A percentile compares a stretch with the other conserved stretches of the same genome.
Conservation (phyloP, 805 yeast species). For the Candida arabinofermentans region DNA sequence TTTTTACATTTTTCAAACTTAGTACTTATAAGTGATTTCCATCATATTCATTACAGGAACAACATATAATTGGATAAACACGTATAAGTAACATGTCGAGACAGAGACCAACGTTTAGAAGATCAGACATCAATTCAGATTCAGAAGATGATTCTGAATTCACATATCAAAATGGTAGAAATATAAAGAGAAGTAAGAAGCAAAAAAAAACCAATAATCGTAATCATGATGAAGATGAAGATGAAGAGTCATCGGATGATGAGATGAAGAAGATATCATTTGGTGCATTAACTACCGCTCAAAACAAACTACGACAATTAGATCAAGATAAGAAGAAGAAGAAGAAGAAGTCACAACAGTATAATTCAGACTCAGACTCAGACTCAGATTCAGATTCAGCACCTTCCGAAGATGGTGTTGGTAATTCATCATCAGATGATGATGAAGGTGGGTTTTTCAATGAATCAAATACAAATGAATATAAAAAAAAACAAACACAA, state of each 20-base stretch:
- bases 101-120: not conserved
- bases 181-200: not conserved
- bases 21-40: too few relatives aligned
- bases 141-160: slow-evolving; percentile 9
- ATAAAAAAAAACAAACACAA: slow-evolving; percentile 7
- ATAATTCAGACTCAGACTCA: slow-evolving; percentile 10
- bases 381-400: slow-evolving; percentile 23
- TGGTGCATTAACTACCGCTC: slow-evolving; percentile 61
- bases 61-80: too few relatives aligned
- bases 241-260: slow-evolving; percentile 31
- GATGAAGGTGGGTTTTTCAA: slow-evolving; percentile 37
- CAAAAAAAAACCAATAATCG: not conserved
- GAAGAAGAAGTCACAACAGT: slow-evolving; percentile 6
- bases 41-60: too few relatives aligned
- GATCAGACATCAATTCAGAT: slow-evolving; percentile 22
- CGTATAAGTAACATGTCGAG: too few relatives aligned
- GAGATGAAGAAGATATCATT: slow-evolving; percentile 56
- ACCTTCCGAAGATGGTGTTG: slow-evolving; percentile 11
- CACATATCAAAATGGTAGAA: not conserved
- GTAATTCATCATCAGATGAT: not conserved
- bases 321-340: slow-evolving; percentile 8
- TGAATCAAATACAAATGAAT: slow-evolving; percentile 18
- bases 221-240: slow-evolving; percentile 27
- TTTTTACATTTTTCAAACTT: too few relatives aligned
- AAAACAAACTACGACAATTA: slow-evolving; percentile 37